A percentile compares a stretch with the other conserved stretches of the same genome.
Evolutionary conservation across 2,329 filamentous ascomycete genomes (phyloP).

Genomic region (Pseudogymnoascus sp.): DNA sequence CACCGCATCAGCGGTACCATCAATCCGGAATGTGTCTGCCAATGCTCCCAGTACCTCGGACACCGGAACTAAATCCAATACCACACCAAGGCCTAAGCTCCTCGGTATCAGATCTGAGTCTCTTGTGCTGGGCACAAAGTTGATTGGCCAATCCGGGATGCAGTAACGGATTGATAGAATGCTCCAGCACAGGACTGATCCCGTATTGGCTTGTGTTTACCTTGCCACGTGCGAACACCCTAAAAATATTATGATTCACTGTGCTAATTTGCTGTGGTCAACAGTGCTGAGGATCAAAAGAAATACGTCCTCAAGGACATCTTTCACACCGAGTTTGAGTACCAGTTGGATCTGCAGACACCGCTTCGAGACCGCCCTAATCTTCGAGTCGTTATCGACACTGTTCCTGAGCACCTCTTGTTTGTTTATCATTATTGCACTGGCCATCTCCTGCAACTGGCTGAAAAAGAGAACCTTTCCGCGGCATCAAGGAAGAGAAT

Average conservation of each 20-base stretch:
- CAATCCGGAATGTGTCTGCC: neutral
- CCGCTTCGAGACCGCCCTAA: constrained; percentile 20
- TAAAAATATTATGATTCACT: neutral
- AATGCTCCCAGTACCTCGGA: neutral
- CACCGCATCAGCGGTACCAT: neutral
- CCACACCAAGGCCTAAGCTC: neutral
- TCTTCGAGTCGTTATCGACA: constrained; percentile 33
- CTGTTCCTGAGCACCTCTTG: constrained; percentile 35
- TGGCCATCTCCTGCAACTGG: constrained; percentile 35
- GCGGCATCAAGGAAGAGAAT: constrained; percentile 32
- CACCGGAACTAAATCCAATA: neutral
- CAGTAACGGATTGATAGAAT: neutral
- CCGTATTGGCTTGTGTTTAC: neutral
- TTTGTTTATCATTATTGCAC: constrained; percentile 38
- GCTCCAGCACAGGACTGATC: neutral
- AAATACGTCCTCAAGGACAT: neutral
- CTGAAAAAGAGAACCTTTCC: constrained; percentile 31
- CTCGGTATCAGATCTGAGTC: neutral
- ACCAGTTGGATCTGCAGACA: neutral
- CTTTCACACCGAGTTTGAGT: neutral
- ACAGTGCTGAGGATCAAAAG: neutral
- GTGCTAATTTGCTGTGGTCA: neutral
- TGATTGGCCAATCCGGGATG: neutral
- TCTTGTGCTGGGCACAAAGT: neutral
- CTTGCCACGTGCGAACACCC: neutral